Evolutionary conservation across 352 stramenopile species (phyloP), one percentile per base, ranked within the genome.

Genomic region (Lagenidium sp.): DNA sequence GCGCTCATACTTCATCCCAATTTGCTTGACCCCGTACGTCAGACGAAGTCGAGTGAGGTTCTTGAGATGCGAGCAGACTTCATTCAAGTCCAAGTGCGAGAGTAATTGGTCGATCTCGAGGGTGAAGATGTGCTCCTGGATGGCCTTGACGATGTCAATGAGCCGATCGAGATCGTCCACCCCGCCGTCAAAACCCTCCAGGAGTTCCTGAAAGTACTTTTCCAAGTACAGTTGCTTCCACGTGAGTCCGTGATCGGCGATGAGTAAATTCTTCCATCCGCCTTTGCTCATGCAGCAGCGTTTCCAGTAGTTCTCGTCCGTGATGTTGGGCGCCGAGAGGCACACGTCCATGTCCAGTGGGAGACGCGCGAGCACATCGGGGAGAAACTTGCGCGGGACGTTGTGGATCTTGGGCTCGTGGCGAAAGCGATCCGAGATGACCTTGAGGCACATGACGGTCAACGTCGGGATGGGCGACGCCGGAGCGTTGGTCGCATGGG

Each of bases 261-360:
- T 94, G 50, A 91, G 67, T 37, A 93, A 76, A 48, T 96, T 96
- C 44, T 90, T 84, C 89, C 87, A 97, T 25, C 65, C 65, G n/a
- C 60, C 70, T 34, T 84, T 76, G 47, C 66, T 74, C 34, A 94
- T 57, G 48, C 82, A 95, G 44, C 82, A 83, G 8, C 80, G 69
- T 53, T 97, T 97, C 90, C 90, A 97, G 63, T 97, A 97, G 57
- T 87, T 94, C 53, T 97, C 89, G 52, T 97, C 85, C 34, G 77
- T 86, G 30, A 97, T 82, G 52, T 94, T 82, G 1, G 78, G 75
- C 5, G 80, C 76, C 2, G 81, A 75, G 31, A 95, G 53, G 32
- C 70, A 81, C 0, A 87, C 61, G 44, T 95, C 82, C 26, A 96
- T 65, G 37, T 95, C 76, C 15, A 92, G 60, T 15, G 77, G 76